Conservation (phyloP, 805 yeast species). For the Brettanomyces custersianus region DNA sequence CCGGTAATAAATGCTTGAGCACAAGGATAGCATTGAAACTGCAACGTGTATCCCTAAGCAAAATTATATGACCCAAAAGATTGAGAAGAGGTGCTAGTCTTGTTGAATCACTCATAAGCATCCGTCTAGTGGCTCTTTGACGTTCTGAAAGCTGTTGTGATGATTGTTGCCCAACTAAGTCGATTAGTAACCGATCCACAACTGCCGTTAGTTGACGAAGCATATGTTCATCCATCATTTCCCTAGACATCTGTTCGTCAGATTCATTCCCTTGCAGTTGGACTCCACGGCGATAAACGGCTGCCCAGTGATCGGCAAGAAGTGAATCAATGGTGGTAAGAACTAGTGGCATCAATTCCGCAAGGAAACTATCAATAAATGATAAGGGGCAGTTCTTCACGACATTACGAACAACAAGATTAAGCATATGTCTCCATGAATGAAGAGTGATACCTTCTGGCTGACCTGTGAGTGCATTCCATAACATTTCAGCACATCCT, state of each 20-base stretch:
- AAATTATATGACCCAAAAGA: slow-evolving; percentile 65
- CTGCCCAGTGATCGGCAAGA: slow-evolving; percentile 70
- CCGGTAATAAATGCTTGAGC: slow-evolving; percentile 63
- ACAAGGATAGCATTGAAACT: slow-evolving; percentile 83
- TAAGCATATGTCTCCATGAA: slow-evolving; percentile 95
- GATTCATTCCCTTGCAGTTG: slow-evolving; percentile 46
- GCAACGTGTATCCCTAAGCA: slow-evolving; percentile 84
- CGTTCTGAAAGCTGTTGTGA: slow-evolving; percentile 38
- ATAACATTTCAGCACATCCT: slow-evolving; percentile 61
- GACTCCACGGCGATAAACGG: slow-evolving; percentile 48
- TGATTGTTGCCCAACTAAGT: slow-evolving; percentile 74
- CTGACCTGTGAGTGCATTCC: slow-evolving; percentile 84
- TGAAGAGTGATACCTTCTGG: slow-evolving; percentile 84
- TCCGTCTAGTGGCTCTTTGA: slow-evolving; percentile 55
- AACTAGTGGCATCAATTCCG: slow-evolving; percentile 68
- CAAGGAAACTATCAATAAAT: slow-evolving; percentile 60
- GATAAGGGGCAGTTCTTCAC: slow-evolving; percentile 81
- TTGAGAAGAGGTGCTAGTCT: slow-evolving; percentile 73
- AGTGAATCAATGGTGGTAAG: slow-evolving; percentile 64
- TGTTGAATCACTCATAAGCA: slow-evolving; percentile 54
- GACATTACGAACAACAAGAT: slow-evolving; percentile 77
- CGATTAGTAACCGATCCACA: slow-evolving; percentile 78
- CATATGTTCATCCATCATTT: slow-evolving; percentile 96
- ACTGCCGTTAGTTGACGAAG: slow-evolving; percentile 89
- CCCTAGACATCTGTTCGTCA: slow-evolving; percentile 86